Evolutionary conservation across 2,329 filamentous ascomycete species (phyloP).

Genomic region (Penicillium sp.): DNA sequence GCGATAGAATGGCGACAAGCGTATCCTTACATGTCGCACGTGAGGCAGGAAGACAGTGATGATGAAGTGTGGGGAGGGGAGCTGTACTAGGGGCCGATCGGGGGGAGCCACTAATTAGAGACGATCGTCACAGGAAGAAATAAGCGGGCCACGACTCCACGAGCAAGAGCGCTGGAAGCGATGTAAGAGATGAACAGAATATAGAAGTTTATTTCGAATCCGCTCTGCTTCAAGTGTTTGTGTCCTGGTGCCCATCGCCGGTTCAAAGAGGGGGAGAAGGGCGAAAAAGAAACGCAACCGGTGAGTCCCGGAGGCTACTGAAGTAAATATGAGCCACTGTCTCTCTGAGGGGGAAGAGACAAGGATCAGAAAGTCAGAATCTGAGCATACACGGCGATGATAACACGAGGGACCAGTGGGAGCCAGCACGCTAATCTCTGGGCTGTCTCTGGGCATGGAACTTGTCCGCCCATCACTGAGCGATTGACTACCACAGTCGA

Average conservation of each 20-base stretch:
- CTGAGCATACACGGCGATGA: neutral
- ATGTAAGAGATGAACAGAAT: neutral
- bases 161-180: neutral
- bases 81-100: conserved; percentile 14
- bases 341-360: neutral
- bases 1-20: neutral
- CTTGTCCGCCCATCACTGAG: neutral
- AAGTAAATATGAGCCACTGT: conserved; percentile 13
- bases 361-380: conserved; percentile 7
- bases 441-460: neutral
- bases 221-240: neutral
- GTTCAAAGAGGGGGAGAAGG: conserved; percentile 2
- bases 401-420: conserved; percentile 18
- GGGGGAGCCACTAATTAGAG: conserved; percentile 9
- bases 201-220: neutral
- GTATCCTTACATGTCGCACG: conserved; percentile 26
- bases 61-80: conserved; percentile 9
- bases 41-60: conserved; percentile 5
- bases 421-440: conserved; percentile 15
- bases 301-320: conserved; percentile 10
- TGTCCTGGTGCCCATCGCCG: neutral
- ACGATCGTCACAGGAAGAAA: neutral
- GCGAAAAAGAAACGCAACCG: conserved; percentile 2
- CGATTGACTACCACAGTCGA: no score
- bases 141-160: neutral